phyloP scores from a whole-genome alignment of 169 alveolate species.

The Theileria annulata region DNA sequence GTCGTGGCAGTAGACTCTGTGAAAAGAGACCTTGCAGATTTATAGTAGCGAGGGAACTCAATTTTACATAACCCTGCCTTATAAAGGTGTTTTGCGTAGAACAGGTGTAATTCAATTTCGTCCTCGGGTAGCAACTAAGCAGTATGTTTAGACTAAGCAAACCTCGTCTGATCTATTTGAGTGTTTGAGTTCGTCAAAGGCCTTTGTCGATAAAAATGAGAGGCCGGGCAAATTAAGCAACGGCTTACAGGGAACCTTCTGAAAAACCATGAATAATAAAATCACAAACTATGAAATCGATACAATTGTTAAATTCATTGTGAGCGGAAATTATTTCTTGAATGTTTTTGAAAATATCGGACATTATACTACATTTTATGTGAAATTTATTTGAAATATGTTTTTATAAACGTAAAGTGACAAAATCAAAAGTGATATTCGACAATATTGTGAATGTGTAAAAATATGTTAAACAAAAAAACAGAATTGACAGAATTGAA shows the following conservation, averaged over 20 bases:
- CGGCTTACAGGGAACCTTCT: conserved; percentile 78
- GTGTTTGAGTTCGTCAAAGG: conserved; percentile 72
- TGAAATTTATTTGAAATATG: neutral
- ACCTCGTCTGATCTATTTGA: conserved; percentile 71
- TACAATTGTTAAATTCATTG: conserved; percentile 15
- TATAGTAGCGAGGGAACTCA: conserved; percentile 71
- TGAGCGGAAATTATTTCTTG: conserved; percentile 42
- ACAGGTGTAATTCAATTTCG: conserved; percentile 46
- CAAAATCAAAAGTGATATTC: neutral
- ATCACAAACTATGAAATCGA: conserved; percentile 49
- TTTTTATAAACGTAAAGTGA: neutral
- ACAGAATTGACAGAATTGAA: no score
- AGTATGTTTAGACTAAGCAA: neutral
- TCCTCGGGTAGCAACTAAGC: conserved; percentile 49
- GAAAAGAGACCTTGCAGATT: conserved; percentile 74
- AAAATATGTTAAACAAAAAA: no score
- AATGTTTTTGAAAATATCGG: conserved; percentile 23
- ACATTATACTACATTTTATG: conserved; percentile 9
- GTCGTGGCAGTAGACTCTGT: conserved; percentile 79
- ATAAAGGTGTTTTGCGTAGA: conserved; percentile 63
- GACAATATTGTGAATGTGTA: neutral
- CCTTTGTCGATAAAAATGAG: conserved; percentile 70
- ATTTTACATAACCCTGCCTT: conserved; percentile 73
- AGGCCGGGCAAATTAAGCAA: conserved; percentile 71
- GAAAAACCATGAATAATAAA: conserved; percentile 6